phyloP scores from a whole-genome alignment of 2,329 filamentous ascomycete genomes.

The Cladophialophora bantiana region DNA sequence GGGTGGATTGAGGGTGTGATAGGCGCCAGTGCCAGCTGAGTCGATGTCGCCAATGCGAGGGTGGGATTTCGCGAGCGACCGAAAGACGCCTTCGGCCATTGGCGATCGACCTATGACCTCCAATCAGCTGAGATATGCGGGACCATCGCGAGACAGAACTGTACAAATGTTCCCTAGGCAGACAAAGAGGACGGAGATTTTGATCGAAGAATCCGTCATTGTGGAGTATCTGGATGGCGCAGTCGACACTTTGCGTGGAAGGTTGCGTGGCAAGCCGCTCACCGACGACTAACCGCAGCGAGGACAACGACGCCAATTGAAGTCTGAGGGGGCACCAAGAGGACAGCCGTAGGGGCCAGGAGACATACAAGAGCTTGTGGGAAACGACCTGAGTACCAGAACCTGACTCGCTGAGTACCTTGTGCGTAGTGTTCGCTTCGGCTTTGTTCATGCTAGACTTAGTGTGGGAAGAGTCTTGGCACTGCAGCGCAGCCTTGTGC shows the following conservation, averaged over 20 bases:
- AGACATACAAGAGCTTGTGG: neutral
- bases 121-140: conserved; percentile 20
- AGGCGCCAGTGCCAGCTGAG: conserved; percentile 88
- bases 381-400: neutral
- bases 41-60: conserved; percentile 73
- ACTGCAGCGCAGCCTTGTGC: no score
- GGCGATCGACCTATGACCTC: conserved; percentile 69
- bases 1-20: conserved; percentile 78
- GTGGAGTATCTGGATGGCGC: conserved; percentile 22
- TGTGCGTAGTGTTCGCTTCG: no score
- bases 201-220: conserved; percentile 31
- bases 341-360: neutral
- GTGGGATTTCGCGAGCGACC: conserved; percentile 62
- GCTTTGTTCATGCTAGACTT: no score
- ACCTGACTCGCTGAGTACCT: no score
- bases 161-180: conserved; percentile 95
- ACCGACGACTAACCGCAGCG: neutral
- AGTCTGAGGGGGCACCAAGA: neutral
- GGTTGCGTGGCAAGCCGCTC: neutral
- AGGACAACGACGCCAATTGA: neutral
- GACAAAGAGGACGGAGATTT: conserved; percentile 83
- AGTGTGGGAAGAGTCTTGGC: no score
- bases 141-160: conserved; percentile 17
- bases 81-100: conserved; percentile 96
- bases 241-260: conserved; percentile 29